These are phyloP conservation scores for Lachancea sp. DNA, from an alignment of 805 yeast genomes.

Conservation along the genomic window DNA sequence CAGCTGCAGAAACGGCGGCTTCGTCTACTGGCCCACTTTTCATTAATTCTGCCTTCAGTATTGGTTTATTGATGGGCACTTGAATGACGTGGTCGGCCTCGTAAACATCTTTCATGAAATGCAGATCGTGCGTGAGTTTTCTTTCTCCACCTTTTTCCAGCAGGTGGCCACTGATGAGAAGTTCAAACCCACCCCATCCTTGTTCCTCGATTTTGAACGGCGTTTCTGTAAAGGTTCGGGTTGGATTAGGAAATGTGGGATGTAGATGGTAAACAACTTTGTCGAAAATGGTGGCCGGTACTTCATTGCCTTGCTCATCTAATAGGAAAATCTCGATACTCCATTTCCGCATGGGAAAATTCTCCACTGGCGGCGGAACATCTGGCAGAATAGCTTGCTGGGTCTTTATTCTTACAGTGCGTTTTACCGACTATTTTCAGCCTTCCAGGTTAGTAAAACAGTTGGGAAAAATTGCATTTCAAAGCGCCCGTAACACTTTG, in stretches of 20 bases:
- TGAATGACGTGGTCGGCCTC: slow-evolving; percentile 69
- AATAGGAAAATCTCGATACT: slow-evolving; percentile 67
- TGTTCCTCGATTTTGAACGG: slow-evolving; percentile 87
- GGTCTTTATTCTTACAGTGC: slow-evolving; percentile 84
- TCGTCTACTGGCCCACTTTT: slow-evolving; percentile 83
- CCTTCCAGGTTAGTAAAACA: slow-evolving; percentile 1
- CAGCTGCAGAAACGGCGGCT: slow-evolving; percentile 12
- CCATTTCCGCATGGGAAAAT: slow-evolving; percentile 95
- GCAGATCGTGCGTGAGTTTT: slow-evolving; percentile 81
- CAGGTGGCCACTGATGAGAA: slow-evolving; percentile 69
- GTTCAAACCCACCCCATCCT: slow-evolving; percentile 98
- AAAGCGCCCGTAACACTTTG: background rate
- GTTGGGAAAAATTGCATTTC: background rate
- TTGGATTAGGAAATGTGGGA: slow-evolving; percentile 91
- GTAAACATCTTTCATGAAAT: slow-evolving; percentile 72
- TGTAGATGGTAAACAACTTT: slow-evolving; percentile 89
- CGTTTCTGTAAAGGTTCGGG: slow-evolving; percentile 66
- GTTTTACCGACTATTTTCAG: slow-evolving; percentile 46
- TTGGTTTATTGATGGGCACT: slow-evolving; percentile 71
- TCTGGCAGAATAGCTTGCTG: slow-evolving; percentile 76
- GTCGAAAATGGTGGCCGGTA: slow-evolving; percentile 84
- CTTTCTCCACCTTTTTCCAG: slow-evolving; percentile 86
- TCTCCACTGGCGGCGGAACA: slow-evolving; percentile 79
- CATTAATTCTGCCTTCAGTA: slow-evolving; percentile 60
- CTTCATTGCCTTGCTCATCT: slow-evolving; percentile 72